Percentiles rank a stretch among this genome's conserved stretches.
These are phyloP conservation scores for Suillus cothurnatus DNA, from an alignment of 768 basidiomycete species.

Conservation along the genomic window DNA sequence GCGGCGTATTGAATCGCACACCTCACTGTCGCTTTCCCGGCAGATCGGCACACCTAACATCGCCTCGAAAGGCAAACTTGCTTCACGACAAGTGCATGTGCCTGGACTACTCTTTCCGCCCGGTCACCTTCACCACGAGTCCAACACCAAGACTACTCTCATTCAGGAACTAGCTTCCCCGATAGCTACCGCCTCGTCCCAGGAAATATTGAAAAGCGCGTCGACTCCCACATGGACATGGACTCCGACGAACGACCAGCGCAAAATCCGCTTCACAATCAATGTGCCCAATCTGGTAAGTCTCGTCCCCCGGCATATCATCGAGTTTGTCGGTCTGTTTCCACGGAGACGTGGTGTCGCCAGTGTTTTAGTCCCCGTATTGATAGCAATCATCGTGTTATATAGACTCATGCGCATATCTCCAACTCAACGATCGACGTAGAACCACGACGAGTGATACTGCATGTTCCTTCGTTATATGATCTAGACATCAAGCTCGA, in stretches of 20 bases:
- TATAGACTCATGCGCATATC: slow-evolving; percentile 51
- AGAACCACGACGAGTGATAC: slow-evolving; percentile 59
- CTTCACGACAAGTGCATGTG: slow-evolving; percentile 57
- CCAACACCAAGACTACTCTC: slow-evolving; percentile 13
- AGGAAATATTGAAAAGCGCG: slow-evolving; percentile 46
- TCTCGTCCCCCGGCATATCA: slow-evolving; percentile 15
- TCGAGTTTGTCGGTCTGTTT: slow-evolving; percentile 6
- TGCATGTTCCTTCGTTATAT: slow-evolving; percentile 51
- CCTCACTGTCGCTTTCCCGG: slow-evolving; percentile 61
- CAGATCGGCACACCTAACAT: slow-evolving; percentile 78
- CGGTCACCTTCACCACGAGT: slow-evolving; percentile 20
- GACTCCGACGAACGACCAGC: slow-evolving; percentile 38
- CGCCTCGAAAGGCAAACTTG: slow-evolving; percentile 68
- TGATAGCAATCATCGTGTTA: slow-evolving; percentile 11
- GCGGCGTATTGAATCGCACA: slow-evolving; percentile 67
- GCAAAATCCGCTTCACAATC: slow-evolving; percentile 50
- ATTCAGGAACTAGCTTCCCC: slow-evolving; percentile 40
- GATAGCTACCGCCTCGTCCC: slow-evolving; percentile 38
- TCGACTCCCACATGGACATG: slow-evolving; percentile 54
- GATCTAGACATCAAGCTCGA: slow-evolving; percentile 59
- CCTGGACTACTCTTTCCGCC: slow-evolving; percentile 45
- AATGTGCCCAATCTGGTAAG: slow-evolving; percentile 61
- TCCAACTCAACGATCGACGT: slow-evolving; percentile 59
- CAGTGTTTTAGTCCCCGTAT: slow-evolving; percentile 1
- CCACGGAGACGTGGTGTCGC: not conserved